Evolutionary conservation across 805 yeast genomes (phyloP).

Genomic region (Crinitomyces ghanaensis): DNA sequence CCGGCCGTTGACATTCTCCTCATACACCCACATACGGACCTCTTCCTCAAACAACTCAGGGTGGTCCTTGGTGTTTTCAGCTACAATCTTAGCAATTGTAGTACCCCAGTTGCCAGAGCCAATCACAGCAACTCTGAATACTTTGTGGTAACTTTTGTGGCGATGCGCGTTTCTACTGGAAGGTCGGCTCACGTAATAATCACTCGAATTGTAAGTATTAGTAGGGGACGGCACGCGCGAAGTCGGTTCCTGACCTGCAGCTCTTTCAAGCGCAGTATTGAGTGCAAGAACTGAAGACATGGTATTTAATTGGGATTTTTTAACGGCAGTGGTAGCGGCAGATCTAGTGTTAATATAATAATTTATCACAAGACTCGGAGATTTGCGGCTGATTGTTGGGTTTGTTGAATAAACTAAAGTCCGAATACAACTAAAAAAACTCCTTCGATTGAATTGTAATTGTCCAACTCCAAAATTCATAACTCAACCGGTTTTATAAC

Average conservation of each 20-base stretch:
- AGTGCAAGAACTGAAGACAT: too few species aligned
- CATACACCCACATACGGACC: conserved; percentile 96
- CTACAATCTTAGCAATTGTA: conserved; percentile 88
- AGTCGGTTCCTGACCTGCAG: not conserved
- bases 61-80: conserved; percentile 71
- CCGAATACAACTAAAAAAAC: too few species aligned
- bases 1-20: conserved; percentile 64
- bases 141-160: conserved; percentile 3
- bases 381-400: too few species aligned
- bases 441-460: too few species aligned
- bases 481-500: too few species aligned
- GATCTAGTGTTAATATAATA: too few species aligned
- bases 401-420: too few species aligned
- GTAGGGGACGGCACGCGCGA: conserved; percentile 1
- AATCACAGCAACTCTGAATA: conserved; percentile 57
- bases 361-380: too few species aligned
- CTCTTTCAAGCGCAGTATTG: too few species aligned
- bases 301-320: too few species aligned
- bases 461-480: too few species aligned
- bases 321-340: too few species aligned
- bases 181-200: conserved; percentile 7
- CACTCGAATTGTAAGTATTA: conserved; percentile 1
- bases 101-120: conserved; percentile 99
- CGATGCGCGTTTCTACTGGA: conserved; percentile 3
- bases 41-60: conserved; percentile 57